phyloP scores from a whole-genome alignment of 495 filamentous ascomycete genomes.

The Podospora sp. region DNA sequence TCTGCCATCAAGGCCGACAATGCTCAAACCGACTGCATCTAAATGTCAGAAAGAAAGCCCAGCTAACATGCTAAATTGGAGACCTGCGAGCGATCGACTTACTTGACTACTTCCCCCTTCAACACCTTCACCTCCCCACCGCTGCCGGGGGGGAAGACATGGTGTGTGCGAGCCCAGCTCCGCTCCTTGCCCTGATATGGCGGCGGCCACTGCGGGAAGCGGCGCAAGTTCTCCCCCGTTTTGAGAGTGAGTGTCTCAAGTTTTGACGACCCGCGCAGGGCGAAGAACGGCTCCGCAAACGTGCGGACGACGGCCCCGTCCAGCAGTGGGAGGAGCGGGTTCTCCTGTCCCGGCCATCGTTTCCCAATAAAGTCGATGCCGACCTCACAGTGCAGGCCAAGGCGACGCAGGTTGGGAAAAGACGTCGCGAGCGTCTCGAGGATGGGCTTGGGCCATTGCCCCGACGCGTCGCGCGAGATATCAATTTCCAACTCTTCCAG shows the following conservation, averaged over 20 bases:
- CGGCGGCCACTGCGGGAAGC: constrained; percentile 16
- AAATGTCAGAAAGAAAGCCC: too few relatives aligned
- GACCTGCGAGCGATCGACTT: too few relatives aligned
- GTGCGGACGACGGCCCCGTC: constrained; percentile 5
- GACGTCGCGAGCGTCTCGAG: not conserved
- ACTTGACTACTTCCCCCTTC: too few relatives aligned
- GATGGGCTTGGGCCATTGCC: constrained; percentile 9
- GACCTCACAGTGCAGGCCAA: constrained; percentile 7
- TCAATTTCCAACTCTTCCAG: constrained; percentile 14
- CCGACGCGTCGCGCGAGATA: constrained; percentile 6
- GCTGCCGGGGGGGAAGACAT: not conserved
- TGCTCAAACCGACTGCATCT: too few relatives aligned
- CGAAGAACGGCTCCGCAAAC: constrained; percentile 7
- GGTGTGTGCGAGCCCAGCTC: not conserved
- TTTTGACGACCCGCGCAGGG: constrained; percentile 5
- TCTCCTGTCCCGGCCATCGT: not conserved
- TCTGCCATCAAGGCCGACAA: too few relatives aligned
- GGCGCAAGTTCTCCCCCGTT: constrained; percentile 12
- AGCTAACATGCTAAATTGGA: too few relatives aligned
- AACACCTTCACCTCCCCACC: constrained; percentile 6
- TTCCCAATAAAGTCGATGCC: not conserved
- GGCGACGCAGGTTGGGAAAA: constrained; percentile 6
- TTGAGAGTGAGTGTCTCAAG: constrained; percentile 7
- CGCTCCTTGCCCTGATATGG: not conserved
- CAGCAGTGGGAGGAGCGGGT: not conserved